A percentile compares a stretch with the other conserved stretches of the same genome.
Conservation (phyloP, 2,329 filamentous ascomycete species). For the Cadophora gregata region DNA sequence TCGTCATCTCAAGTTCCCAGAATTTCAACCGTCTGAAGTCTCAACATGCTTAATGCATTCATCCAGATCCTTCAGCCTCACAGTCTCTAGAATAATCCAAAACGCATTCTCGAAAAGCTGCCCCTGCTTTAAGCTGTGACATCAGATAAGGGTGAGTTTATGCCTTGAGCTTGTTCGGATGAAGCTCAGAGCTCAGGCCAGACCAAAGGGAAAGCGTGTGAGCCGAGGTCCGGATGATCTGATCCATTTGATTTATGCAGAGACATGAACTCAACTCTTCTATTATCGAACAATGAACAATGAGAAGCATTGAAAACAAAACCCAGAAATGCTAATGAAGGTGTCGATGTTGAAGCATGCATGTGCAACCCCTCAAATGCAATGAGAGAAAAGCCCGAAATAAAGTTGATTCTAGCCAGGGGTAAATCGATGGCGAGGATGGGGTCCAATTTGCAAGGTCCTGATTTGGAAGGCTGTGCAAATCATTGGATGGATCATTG, state of each 20-base stretch:
- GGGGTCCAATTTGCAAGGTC: not conserved
- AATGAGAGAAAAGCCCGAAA: too few species aligned
- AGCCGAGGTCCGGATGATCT: not conserved
- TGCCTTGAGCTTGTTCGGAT: conserved; percentile 9
- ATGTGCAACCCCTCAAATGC: too few species aligned
- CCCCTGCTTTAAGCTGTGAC: not conserved
- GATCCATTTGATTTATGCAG: not conserved
- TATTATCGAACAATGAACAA: too few species aligned
- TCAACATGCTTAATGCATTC: not conserved
- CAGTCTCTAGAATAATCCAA: not conserved
- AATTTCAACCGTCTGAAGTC: not conserved
- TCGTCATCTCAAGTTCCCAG: not conserved
- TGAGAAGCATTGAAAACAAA: too few species aligned
- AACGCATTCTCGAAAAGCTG: not conserved
- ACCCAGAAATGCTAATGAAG: too few species aligned
- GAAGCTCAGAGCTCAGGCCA: conserved; percentile 10
- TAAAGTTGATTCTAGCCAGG: too few species aligned
- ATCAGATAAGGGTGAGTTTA: not conserved
- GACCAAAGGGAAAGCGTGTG: not conserved
- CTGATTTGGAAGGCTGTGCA: conserved; percentile 1
- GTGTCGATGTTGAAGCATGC: too few species aligned
- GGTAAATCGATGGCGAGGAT: not conserved
- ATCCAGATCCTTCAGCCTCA: not conserved
- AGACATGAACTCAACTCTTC: too few species aligned
- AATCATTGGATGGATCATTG: conserved; percentile 1